These are phyloP conservation scores for Kluyveromyces sp. DNA, from an alignment of 1,139 yeast genomes.

Conservation along the genomic window DNA sequence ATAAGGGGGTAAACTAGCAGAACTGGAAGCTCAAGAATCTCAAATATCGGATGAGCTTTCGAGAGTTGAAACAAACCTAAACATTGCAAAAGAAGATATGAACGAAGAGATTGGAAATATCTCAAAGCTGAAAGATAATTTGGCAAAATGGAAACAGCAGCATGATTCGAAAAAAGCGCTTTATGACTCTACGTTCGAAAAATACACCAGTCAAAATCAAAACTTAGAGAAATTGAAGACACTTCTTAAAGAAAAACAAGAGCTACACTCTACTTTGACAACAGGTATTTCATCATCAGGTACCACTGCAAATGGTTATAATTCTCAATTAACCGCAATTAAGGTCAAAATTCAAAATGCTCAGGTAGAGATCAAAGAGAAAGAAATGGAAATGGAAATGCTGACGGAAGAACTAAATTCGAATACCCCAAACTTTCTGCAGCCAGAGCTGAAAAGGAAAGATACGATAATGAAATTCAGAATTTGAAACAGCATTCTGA, in stretches of 20 bases:
- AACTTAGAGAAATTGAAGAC: constrained; percentile 40
- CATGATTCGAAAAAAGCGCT: constrained; percentile 21
- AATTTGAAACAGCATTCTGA: constrained; percentile 36
- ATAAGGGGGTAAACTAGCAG: constrained; percentile 53
- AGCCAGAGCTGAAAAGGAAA: constrained; percentile 49
- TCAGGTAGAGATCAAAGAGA: constrained; percentile 51
- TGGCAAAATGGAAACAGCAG: constrained; percentile 18
- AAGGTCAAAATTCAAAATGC: constrained; percentile 51
- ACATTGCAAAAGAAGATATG: constrained; percentile 47
- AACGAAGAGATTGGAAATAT: constrained; percentile 39
- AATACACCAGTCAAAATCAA: constrained; percentile 40
- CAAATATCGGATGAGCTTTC: constrained; percentile 60
- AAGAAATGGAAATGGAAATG: constrained; percentile 52
- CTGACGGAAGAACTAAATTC: constrained; percentile 45
- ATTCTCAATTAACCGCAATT: constrained; percentile 61
- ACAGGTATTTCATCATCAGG: constrained; percentile 91
- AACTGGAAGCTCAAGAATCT: constrained; percentile 52
- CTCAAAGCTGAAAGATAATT: constrained; percentile 14
- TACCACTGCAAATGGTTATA: constrained; percentile 69
- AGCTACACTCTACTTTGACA: constrained; percentile 69
- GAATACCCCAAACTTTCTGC: constrained; percentile 45
- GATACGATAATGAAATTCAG: constrained; percentile 38
- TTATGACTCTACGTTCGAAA: constrained; percentile 31
- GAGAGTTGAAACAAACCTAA: constrained; percentile 56
- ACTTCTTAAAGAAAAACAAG: constrained; percentile 60